A percentile compares a stretch with the other conserved stretches of the same genome.
Evolutionary conservation across 202 grass and related monocot species (phyloP).

Genomic region (Schoenoplectus triqueter): DNA sequence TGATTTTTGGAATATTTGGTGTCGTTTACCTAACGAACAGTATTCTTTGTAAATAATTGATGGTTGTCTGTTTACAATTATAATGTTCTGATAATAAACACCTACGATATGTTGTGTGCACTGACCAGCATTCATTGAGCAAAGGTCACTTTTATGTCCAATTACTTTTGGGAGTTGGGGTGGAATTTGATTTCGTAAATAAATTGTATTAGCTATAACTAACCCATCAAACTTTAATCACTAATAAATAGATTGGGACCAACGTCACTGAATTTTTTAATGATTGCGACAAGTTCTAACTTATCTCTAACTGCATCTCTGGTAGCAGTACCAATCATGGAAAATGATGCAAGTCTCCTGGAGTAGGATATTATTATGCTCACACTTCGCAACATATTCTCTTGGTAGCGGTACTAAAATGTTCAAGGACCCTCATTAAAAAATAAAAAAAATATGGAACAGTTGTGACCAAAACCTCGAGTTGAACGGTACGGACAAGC

Average conservation of each 20-base stretch:
- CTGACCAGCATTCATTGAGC: neutral
- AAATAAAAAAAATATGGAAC: neutral
- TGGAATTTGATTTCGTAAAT: constrained; percentile 25
- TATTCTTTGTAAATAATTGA: neutral
- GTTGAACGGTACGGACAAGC: constrained; percentile 26
- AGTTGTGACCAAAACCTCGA: neutral
- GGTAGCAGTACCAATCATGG: constrained; percentile 14
- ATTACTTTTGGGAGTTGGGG: neutral
- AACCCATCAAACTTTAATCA: constrained; percentile 22
- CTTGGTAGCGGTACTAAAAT: neutral
- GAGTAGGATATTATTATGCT: neutral
- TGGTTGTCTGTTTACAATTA: neutral
- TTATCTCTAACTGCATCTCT: constrained; percentile 7
- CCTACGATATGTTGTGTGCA: neutral
- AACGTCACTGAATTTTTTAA: constrained; percentile 25
- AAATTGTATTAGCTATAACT: constrained; percentile 30
- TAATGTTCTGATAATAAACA: constrained; percentile 3
- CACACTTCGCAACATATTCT: neutral
- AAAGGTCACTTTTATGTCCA: neutral
- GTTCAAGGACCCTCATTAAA: neutral
- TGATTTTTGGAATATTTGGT: neutral
- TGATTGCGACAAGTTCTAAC: constrained; percentile 25
- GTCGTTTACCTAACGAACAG: neutral
- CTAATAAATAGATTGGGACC: constrained; percentile 6
- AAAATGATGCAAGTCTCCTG: neutral